phyloP scores from a whole-genome alignment of 1,139 yeast genomes.

The Suhomyces bokatorum region DNA sequence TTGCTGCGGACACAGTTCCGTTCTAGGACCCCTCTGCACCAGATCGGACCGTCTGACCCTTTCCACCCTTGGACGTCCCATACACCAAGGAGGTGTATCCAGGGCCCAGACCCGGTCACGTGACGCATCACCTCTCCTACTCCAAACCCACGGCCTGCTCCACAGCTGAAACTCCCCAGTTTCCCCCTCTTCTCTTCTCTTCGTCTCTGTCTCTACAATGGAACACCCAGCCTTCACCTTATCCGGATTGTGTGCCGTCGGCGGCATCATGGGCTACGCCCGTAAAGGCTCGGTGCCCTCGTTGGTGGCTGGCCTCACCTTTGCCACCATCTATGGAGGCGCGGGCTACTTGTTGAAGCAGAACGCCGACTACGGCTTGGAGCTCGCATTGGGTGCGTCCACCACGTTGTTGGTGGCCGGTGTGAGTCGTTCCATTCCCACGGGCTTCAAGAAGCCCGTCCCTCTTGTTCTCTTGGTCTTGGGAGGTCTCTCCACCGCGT shows the following conservation, averaged over 20 bases:
- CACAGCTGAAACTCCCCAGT: too few species aligned
- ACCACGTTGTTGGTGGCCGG: slow-evolving; percentile 67
- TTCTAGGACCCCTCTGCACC: too few species aligned
- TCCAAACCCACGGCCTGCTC: not conserved
- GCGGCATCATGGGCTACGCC: slow-evolving; percentile 72
- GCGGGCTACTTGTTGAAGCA: slow-evolving; percentile 77
- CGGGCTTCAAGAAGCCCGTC: slow-evolving; percentile 66
- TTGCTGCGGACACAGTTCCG: too few species aligned
- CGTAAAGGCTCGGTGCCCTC: slow-evolving; percentile 81
- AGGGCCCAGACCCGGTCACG: not conserved
- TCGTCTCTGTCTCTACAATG: slow-evolving; percentile 28
- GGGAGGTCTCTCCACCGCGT: slow-evolving; percentile 66
- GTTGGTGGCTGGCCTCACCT: slow-evolving; percentile 70
- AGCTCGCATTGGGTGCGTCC: slow-evolving; percentile 75
- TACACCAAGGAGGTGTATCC: too few species aligned
- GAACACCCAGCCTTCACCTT: slow-evolving; percentile 81
- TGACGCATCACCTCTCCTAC: not conserved
- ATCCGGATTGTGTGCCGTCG: slow-evolving; percentile 71
- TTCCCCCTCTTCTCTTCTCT: not conserved
- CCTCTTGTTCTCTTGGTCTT: slow-evolving; percentile 66
- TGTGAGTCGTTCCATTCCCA: slow-evolving; percentile 61
- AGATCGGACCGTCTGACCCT: too few species aligned
- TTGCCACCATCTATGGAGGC: slow-evolving; percentile 68
- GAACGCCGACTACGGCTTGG: slow-evolving; percentile 79
- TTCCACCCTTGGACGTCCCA: too few species aligned